phyloP scores from a whole-genome alignment of 345 rosid species.

The Lepidium aucheri region DNA sequence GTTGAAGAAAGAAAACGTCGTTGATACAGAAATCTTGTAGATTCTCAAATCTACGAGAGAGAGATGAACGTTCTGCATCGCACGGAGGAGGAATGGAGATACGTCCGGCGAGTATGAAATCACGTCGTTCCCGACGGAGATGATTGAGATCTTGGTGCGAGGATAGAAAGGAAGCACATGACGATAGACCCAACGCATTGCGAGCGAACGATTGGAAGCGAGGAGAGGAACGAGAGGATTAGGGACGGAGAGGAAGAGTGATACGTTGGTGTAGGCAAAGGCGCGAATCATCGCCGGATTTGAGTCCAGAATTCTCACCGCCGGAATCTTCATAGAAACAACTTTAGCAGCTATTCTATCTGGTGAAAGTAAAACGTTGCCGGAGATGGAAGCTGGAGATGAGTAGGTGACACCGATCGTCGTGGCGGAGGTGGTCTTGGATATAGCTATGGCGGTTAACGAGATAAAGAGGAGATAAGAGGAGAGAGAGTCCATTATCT shows the following conservation, averaged over 20 bases:
- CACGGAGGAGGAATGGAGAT: slow-evolving; percentile 51
- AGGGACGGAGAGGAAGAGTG: slow-evolving; percentile 80
- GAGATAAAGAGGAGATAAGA: slow-evolving; percentile 23
- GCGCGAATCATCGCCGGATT: slow-evolving; percentile 55
- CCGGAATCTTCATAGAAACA: slow-evolving; percentile 37
- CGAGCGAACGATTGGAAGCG: slow-evolving; percentile 70
- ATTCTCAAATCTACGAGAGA: slow-evolving; percentile 66
- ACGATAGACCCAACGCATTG: slow-evolving; percentile 59
- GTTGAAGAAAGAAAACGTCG: slow-evolving; percentile 79
- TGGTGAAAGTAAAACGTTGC: slow-evolving; percentile 21
- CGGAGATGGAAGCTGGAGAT: slow-evolving; percentile 18
- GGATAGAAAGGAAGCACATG: slow-evolving; percentile 83
- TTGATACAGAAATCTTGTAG: slow-evolving; percentile 50
- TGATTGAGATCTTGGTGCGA: slow-evolving; percentile 58
- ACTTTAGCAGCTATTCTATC: slow-evolving; percentile 39
- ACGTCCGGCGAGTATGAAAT: slow-evolving; percentile 37
- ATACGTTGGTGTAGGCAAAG: slow-evolving; percentile 70
- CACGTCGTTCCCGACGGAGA: slow-evolving; percentile 75
- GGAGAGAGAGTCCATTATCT: neutral
- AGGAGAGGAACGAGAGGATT: slow-evolving; percentile 54
- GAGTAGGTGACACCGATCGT: slow-evolving; percentile 39
- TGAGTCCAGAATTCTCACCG: slow-evolving; percentile 54
- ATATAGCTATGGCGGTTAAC: slow-evolving; percentile 11
- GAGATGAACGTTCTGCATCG: slow-evolving; percentile 48
- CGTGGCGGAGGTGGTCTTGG: slow-evolving; percentile 20